A percentile compares a stretch with the other conserved stretches of the same genome.
phyloP scores from a whole-genome alignment of 2,329 filamentous ascomycete genomes.

The Hymenoscyphus scutula region DNA sequence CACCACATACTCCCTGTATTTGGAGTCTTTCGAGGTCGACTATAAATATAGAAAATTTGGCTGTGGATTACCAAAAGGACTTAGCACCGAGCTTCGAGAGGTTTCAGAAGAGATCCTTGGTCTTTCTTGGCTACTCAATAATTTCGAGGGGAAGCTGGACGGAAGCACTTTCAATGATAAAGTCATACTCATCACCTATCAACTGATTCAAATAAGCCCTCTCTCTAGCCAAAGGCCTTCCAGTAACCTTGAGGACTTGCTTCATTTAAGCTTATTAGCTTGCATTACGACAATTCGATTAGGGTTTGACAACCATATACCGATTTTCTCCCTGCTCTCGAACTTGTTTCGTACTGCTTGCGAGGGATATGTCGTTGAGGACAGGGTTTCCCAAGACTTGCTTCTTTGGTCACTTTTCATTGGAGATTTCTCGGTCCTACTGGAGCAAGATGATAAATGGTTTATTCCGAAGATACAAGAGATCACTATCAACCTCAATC shows the following conservation, averaged over 20 bases:
- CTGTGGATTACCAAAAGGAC: neutral
- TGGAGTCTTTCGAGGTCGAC: neutral
- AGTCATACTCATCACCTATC: slow-evolving; percentile 31
- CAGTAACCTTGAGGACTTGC: neutral
- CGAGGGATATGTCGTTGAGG: neutral
- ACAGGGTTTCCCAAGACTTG: neutral
- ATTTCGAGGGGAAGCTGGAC: slow-evolving; percentile 18
- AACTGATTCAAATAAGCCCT: slow-evolving; percentile 28
- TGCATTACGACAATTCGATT: neutral
- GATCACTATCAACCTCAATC: neutral
- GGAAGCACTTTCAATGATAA: slow-evolving; percentile 31
- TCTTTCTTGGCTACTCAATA: slow-evolving; percentile 27
- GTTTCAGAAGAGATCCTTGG: slow-evolving; percentile 21
- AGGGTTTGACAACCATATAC: neutral
- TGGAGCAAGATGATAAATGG: neutral
- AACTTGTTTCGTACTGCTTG: neutral
- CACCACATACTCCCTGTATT: neutral
- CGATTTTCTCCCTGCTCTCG: neutral
- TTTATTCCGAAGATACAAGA: neutral
- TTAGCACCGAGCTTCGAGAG: slow-evolving; percentile 10
- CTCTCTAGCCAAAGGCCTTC: slow-evolving; percentile 4
- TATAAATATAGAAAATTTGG: neutral
- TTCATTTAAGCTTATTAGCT: neutral
- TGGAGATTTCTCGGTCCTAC: neutral
- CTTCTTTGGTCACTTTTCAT: neutral